Evolutionary conservation across 176 grass and related monocot genomes (phyloP).

Genomic region (Eleusine indica): DNA sequence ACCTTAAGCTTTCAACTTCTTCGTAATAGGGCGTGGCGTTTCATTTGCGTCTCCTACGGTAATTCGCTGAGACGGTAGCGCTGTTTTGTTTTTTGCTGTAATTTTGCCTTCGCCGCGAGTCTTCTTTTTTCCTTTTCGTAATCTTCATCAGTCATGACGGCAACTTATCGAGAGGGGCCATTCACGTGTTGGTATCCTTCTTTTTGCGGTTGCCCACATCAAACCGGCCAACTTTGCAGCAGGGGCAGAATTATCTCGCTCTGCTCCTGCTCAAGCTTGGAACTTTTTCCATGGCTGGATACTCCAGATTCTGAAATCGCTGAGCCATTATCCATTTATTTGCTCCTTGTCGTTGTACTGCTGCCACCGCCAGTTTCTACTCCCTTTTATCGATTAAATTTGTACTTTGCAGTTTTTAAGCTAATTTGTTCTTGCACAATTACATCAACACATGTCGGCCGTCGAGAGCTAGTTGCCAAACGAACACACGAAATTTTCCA

Average conservation of each 20-base stretch:
- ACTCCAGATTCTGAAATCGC: background rate
- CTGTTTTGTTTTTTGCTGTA: constrained; percentile 8
- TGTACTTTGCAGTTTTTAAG: background rate
- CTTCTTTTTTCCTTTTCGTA: background rate
- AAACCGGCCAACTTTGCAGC: constrained; percentile 15
- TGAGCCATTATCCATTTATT: too few species aligned
- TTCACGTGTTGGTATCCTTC: constrained; percentile 23
- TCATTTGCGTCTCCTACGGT: background rate
- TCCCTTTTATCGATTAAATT: background rate
- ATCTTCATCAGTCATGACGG: background rate
- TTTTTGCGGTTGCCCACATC: constrained; percentile 41
- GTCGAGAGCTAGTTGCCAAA: too few species aligned
- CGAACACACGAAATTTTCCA: too few species aligned
- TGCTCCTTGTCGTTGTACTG: background rate
- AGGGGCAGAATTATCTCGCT: background rate
- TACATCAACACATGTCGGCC: too few species aligned
- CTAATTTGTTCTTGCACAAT: too few species aligned
- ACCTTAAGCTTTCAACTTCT: background rate
- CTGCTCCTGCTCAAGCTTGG: background rate
- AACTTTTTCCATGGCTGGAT: constrained; percentile 31
- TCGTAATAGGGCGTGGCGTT: background rate
- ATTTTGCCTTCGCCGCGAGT: background rate
- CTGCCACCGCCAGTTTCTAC: background rate
- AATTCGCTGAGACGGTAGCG: background rate
- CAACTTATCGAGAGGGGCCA: constrained; percentile 51